Evolutionary conservation across 1,139 yeast species (phyloP).

Genomic region (Debaryomyces udenii): DNA sequence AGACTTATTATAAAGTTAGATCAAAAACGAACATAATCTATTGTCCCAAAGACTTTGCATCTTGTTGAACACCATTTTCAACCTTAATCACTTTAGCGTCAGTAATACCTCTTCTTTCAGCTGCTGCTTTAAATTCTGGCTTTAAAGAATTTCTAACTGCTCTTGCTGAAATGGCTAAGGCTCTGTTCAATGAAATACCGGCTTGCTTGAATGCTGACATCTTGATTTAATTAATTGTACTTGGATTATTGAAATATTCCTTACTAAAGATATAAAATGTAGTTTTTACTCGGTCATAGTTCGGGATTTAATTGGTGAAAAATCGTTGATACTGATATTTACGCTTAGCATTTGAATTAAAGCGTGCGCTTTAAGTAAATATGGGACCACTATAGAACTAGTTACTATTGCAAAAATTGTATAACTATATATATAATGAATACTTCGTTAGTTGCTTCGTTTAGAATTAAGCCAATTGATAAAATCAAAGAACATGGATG

Average conservation of each 20-base stretch:
- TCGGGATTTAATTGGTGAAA: slow-evolving; percentile 13
- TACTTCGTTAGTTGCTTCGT: slow-evolving; percentile 17
- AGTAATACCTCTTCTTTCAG: slow-evolving; percentile 71
- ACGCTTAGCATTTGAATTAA: slow-evolving; percentile 1
- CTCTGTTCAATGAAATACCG: slow-evolving; percentile 85
- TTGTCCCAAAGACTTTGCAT: slow-evolving; percentile 38
- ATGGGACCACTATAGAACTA: slow-evolving; percentile 1
- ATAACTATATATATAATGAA: not conserved
- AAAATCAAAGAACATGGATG: slow-evolving; percentile 73
- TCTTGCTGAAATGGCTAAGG: slow-evolving; percentile 88
- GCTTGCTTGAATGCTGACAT: slow-evolving; percentile 88
- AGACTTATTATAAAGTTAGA: not conserved
- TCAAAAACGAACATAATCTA: slow-evolving; percentile 9
- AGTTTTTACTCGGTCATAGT: slow-evolving; percentile 9
- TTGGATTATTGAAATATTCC: not conserved
- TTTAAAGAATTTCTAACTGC: slow-evolving; percentile 88
- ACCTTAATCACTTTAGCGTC: slow-evolving; percentile 79
- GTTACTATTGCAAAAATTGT: slow-evolving; percentile 3
- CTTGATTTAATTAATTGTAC: slow-evolving; percentile 15
- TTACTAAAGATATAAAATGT: not conserved
- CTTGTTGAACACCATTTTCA: slow-evolving; percentile 62
- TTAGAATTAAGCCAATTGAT: slow-evolving; percentile 74
- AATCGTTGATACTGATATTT: slow-evolving; percentile 10
- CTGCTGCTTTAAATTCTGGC: slow-evolving; percentile 78
- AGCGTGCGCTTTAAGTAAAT: slow-evolving; percentile 5